Base-by-base conservation (phyloP, 2,329 filamentous ascomycete genomes). In the Colletotrichum lupini region DNA sequence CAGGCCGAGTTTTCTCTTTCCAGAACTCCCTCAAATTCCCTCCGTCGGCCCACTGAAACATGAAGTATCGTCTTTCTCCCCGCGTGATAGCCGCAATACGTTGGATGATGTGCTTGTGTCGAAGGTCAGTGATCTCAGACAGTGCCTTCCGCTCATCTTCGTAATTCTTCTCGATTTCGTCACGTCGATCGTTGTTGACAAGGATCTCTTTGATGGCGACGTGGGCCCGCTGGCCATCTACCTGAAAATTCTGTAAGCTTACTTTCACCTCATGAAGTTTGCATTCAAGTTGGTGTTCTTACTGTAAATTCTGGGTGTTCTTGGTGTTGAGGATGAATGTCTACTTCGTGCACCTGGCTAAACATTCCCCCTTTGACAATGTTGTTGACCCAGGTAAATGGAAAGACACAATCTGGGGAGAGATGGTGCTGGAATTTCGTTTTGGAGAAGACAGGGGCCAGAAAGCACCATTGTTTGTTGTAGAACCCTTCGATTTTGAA, bases 91-190 rank as follows among this genome's bases (percentile, higher is more conserved):
- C 52, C 0, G 52, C 52, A 1, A 55, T 55, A 0, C 22, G 52
- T 14, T 55, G 4, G 8, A 55, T 55, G 4, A 55, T 14, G 1
- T 55, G 52, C 2, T 2, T 14, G 4, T 55, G 52, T 0, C 14
- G 52, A 0, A 6, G 4, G 1, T 55, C 52, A 0, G 24, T 14
- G 0, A 55, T 22, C 9, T 55, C 24, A 1, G n/a, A 22, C 1
- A 55, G 5, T 5, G 52, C 24, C 2, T 5, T 14, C 52, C n/a
- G n/a, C 1, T 55, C 52, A 4, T 55, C 52, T 14, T 55, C 52
- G 5, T 26, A 55, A 0, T 22, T 16, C 6, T 55, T 55, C 52
- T 26, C n/a, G 9, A 26, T 55, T 4, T 22, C 24, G 5, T 26
- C 4, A 5, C 35, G 35, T 4, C 16, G 4, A 5, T 37, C 12